These are phyloP conservation scores for Plasmodium berghei DNA, from an alignment of 169 alveolate species.

Conservation along the genomic window DNA sequence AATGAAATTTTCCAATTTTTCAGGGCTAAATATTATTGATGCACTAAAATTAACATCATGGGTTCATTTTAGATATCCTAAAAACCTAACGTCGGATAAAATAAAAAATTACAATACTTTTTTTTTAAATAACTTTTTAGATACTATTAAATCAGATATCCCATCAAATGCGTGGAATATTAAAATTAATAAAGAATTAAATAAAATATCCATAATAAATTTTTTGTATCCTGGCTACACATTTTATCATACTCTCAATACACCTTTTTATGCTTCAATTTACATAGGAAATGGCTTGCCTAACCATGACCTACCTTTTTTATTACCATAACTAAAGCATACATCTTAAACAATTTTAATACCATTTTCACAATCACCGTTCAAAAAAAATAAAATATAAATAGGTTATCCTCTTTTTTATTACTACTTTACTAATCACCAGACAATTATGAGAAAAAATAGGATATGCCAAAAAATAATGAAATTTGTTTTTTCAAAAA, in stretches of 20 bases:
- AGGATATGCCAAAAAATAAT: too few species aligned
- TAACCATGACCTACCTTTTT: slow-evolving; percentile 58
- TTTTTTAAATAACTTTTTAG: slow-evolving; percentile 67
- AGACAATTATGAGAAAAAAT: too few species aligned
- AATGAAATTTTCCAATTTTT: slow-evolving; percentile 57
- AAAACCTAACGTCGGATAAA: slow-evolving; percentile 59
- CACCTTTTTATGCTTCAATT: slow-evolving; percentile 68
- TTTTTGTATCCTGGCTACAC: slow-evolving; percentile 52
- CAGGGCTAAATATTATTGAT: slow-evolving; percentile 45
- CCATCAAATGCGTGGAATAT: slow-evolving; percentile 65
- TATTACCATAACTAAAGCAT: slow-evolving; percentile 27
- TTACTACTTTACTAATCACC: too few species aligned
- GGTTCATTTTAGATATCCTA: slow-evolving; percentile 74
- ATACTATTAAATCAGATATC: slow-evolving; percentile 43
- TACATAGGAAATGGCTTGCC: slow-evolving; percentile 61
- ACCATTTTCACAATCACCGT: not conserved
- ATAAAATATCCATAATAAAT: slow-evolving; percentile 49
- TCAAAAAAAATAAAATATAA: not conserved
- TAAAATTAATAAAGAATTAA: slow-evolving; percentile 50
- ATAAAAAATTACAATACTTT: slow-evolving; percentile 52
- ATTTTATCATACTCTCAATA: slow-evolving; percentile 46
- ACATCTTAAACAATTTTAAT: not conserved
- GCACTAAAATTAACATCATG: slow-evolving; percentile 73
- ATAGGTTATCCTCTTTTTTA: too few species aligned
- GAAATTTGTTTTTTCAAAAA: too few species aligned